These are phyloP conservation scores for Alnus glutinosa DNA, from an alignment of 306 rosid genomes.

Conservation along the genomic window DNA sequence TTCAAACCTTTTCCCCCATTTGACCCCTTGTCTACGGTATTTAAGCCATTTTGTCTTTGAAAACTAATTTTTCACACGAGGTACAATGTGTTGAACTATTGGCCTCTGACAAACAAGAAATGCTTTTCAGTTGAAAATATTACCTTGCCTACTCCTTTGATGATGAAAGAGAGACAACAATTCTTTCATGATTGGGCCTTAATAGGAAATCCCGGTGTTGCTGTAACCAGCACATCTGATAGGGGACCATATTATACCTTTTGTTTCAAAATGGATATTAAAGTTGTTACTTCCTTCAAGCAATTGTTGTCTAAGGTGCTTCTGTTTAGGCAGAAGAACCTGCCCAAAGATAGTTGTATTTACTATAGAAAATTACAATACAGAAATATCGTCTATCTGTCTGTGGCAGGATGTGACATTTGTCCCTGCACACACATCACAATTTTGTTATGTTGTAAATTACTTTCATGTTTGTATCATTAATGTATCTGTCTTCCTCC, in stretches of 20 bases:
- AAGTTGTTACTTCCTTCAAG: not conserved
- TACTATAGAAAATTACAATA: not conserved
- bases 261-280: not conserved
- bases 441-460: not conserved
- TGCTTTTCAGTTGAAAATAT: not conserved
- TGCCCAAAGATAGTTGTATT: not conserved
- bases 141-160: not conserved
- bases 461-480: not conserved
- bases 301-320: not conserved
- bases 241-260: not conserved
- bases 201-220: too few relatives aligned
- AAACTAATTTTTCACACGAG: not conserved
- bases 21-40: not conserved
- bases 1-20: not conserved
- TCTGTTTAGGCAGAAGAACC: not conserved
- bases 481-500: not conserved
- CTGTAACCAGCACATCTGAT: not conserved
- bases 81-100: not conserved
- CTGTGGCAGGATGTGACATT: not conserved
- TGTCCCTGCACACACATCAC: not conserved
- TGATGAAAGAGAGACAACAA: not conserved
- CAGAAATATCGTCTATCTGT: not conserved
- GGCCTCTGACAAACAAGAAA: not conserved
- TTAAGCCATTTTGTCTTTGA: not conserved
- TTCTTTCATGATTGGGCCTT: not conserved